A percentile compares a stretch with the other conserved stretches of the same genome.
phyloP scores from a whole-genome alignment of 169 alveolate species.

The Plasmodium blacklocki region DNA sequence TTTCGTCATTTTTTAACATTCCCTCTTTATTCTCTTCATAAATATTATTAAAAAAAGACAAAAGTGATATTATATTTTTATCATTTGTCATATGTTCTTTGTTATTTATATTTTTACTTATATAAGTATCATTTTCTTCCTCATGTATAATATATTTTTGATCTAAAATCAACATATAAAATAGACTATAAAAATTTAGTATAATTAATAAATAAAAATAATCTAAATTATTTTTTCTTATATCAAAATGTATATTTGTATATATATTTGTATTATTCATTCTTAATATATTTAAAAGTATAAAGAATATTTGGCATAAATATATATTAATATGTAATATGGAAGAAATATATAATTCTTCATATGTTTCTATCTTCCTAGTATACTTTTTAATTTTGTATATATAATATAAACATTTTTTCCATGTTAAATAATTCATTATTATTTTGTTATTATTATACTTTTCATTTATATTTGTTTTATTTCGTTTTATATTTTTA shows the following conservation, averaged over 20 bases:
- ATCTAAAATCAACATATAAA: not conserved
- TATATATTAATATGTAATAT: conserved; percentile 6
- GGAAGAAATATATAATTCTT: not conserved
- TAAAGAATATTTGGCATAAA: conserved; percentile 42
- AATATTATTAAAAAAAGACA: not conserved
- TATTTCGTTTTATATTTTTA: not conserved
- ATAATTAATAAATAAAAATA: conserved; percentile 47
- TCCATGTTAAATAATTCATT: conserved; percentile 4
- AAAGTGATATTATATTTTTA: not conserved
- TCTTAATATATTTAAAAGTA: conserved; percentile 32
- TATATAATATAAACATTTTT: conserved; percentile 52
- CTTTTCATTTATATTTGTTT: conserved; percentile 4
- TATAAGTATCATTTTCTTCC: not conserved
- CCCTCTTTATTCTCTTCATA: conserved; percentile 5
- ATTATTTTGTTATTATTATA: not conserved
- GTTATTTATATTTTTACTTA: not conserved
- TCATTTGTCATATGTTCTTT: not conserved
- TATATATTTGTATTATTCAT: conserved; percentile 50
- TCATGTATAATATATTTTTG: not conserved
- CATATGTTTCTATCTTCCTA: not conserved
- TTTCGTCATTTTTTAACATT: not conserved
- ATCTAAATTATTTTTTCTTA: conserved; percentile 60
- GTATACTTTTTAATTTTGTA: conserved; percentile 25
- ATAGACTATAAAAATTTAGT: conserved; percentile 37
- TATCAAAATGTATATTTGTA: conserved; percentile 24